Base-by-base conservation (phyloP, 306 rosid species). In the Corylus americana region DNA sequence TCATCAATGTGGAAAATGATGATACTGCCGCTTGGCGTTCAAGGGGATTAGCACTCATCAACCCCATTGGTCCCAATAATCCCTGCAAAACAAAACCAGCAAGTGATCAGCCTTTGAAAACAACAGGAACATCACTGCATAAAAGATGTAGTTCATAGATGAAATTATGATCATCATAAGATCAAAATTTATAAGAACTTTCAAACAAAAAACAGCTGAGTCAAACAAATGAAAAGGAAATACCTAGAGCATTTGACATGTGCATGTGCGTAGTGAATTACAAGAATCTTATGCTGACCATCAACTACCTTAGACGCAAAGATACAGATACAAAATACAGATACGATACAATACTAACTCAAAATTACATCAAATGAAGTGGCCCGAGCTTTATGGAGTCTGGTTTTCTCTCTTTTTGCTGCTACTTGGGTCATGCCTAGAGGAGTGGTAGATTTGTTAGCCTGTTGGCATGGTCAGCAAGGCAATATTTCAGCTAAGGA, bases 21-120 rank as follows among this genome's bases (percentile, higher is more conserved):
- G 84, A 91, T 76, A 92, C 83, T 13, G 98, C 94, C 62, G 98
- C 96, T 78, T 84, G 78, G 73, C 85, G 96, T 82, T 90, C 93
- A 9, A 82, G 85, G 53, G 81, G 77, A 81, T 84, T 85, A 79
- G 82, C 74, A 86, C 93, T 90, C 84, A 83, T 87, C 90, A 95
- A 85, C 74, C 96, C 93, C 83, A 62, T 55, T 63, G 91, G 85
- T 82, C 97, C 98, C 68, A 91, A 85, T 67, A 92, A 83, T 55
- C 86, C 86, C 98, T 95, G 90, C 58, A 80, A 82, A 77, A 78
- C 59, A 84, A 27, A 50, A 61, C 35, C 77, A 55, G 67, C 49
- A 77, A 35, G 77, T 71, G 79, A 47, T 69, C 53, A 73, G 75
- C 76, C 79, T 74, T 72, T 59, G 14, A 48, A 25, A 85, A 73